phyloP scores from a whole-genome alignment of 2,329 filamentous ascomycete species.

The Cercospora sojina region DNA sequence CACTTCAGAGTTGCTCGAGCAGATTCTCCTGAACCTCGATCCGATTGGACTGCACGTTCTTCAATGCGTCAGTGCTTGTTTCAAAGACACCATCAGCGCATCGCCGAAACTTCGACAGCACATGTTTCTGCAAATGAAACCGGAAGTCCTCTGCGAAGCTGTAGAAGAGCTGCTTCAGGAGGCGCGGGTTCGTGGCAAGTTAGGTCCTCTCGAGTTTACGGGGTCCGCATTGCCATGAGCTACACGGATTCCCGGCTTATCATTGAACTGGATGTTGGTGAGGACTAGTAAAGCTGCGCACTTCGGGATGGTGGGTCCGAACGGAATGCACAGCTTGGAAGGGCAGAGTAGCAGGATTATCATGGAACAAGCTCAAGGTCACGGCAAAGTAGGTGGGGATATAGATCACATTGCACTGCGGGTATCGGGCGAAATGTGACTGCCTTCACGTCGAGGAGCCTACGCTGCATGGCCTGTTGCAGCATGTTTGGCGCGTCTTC shows the following conservation, averaged over 20 bases:
- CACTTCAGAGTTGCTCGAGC: slow-evolving; percentile 3
- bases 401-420: not conserved
- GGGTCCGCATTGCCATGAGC: not conserved
- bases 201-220: not conserved
- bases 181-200: not conserved
- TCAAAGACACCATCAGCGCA: not conserved
- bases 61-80: not conserved
- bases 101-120: not conserved
- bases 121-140: not conserved
- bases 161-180: not conserved
- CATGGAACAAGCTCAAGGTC: not conserved
- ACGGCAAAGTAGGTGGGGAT: not conserved
- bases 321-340: not conserved
- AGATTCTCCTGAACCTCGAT: not conserved
- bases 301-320: not conserved
- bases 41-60: not conserved
- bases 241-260: not conserved
- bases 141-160: not conserved
- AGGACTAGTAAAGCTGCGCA: not conserved
- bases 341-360: not conserved
- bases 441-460: not conserved
- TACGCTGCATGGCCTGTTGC: not conserved
- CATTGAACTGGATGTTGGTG: not conserved
- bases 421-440: not conserved
- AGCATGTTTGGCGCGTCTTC: not conserved